phyloP scores from a whole-genome alignment of 129 eudicot genomes.

The Kitagawia praeruptora region DNA sequence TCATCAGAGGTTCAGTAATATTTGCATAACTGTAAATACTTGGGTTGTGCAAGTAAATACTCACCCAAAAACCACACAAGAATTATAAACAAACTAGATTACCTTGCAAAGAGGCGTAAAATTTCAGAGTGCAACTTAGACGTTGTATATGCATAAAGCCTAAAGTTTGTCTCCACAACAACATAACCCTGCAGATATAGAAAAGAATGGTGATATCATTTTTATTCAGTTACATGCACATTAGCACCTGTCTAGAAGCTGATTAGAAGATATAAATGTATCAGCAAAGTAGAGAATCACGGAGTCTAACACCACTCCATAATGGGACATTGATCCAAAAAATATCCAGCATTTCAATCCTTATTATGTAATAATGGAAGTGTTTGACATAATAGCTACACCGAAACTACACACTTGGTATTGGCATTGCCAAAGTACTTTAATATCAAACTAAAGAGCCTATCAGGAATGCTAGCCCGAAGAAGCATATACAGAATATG shows the following conservation, averaged over 20 bases:
- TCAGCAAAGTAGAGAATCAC: too few relatives aligned
- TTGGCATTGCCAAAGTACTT: neutral
- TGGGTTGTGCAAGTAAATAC: neutral
- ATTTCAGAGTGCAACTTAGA: conserved; percentile 89
- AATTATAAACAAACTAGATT: conserved; percentile 11
- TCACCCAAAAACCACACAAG: conserved; percentile 1
- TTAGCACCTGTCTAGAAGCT: too few relatives aligned
- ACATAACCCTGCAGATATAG: conserved; percentile 60
- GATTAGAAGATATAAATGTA: too few relatives aligned
- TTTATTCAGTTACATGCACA: neutral
- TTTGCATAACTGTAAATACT: neutral
- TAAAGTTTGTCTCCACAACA: conserved; percentile 91
- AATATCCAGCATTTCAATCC: neutral
- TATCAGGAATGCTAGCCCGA: neutral
- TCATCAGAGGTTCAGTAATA: neutral
- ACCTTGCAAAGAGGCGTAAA: conserved; percentile 87
- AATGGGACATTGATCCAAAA: neutral
- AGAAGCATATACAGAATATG: neutral
- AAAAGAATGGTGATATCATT: neutral
- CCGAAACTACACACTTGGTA: neutral
- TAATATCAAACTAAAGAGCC: neutral
- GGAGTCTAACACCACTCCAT: neutral
- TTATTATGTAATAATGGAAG: neutral
- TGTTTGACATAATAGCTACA: neutral
- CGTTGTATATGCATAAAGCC: conserved; percentile 87